phyloP scores from a whole-genome alignment of 306 rosid species.

The Ormosia semicastrata region DNA sequence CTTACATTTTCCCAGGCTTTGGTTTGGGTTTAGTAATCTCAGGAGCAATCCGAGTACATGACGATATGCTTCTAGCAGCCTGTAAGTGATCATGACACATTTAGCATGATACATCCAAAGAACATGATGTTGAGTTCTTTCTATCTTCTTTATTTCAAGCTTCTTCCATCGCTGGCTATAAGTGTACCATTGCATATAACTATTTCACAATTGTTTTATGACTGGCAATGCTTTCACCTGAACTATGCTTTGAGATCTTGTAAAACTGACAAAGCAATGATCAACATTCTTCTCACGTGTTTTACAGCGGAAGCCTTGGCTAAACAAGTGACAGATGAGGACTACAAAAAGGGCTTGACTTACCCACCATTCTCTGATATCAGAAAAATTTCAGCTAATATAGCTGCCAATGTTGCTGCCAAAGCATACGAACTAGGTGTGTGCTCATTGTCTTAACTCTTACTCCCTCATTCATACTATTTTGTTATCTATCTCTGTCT shows the following conservation, averaged over 20 bases:
- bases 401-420: constrained; percentile 89
- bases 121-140: neutral
- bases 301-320: constrained; percentile 81
- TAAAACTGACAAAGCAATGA: neutral
- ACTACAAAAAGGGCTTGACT: constrained; percentile 57
- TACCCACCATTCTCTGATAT: constrained; percentile 73
- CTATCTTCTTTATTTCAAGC: neutral
- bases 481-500: neutral
- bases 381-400: constrained; percentile 81
- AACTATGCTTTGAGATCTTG: neutral
- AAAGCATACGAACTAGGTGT: constrained; percentile 87
- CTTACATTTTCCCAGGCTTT: constrained; percentile 88
- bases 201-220: neutral
- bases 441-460: constrained; percentile 19
- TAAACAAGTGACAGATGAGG: constrained; percentile 60
- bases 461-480: neutral
- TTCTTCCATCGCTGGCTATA: neutral
- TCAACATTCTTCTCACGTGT: neutral
- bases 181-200: neutral
- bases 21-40: constrained; percentile 87
- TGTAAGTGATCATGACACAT: constrained; percentile 52
- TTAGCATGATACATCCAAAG: neutral
- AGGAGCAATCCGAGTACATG: constrained; percentile 89
- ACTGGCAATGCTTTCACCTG: neutral
- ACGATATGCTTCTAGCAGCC: constrained; percentile 93